Conservation (phyloP, 305 asterid genomes). For the Fraxinus dipetala region DNA sequence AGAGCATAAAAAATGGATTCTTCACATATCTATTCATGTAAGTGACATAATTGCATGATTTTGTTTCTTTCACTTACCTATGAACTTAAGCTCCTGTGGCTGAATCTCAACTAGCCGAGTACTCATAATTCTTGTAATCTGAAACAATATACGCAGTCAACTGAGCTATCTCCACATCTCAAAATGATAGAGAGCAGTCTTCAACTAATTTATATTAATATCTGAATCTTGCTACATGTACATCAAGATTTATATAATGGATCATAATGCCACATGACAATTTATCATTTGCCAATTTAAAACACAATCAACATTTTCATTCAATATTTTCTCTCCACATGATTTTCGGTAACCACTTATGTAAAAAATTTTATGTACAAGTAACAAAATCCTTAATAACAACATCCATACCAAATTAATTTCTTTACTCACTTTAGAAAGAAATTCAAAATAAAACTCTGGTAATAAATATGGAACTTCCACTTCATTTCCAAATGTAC, state of each 20-base stretch:
- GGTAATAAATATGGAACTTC: not conserved
- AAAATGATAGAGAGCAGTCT: not conserved
- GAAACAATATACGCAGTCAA: slow-evolving; percentile 18
- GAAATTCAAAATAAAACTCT: not conserved
- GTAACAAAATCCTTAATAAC: not conserved
- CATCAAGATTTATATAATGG: too few species aligned
- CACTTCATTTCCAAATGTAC: not conserved
- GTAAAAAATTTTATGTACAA: too few species aligned
- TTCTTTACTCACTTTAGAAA: not conserved
- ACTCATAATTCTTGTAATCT: slow-evolving; percentile 44
- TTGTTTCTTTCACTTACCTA: slow-evolving; percentile 39
- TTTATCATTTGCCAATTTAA: too few species aligned
- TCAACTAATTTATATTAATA: not conserved
- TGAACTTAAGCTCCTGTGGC: slow-evolving; percentile 79
- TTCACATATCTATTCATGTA: not conserved
- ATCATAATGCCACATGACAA: not conserved
- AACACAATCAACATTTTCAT: too few species aligned
- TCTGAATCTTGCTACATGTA: not conserved
- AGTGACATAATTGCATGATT: not conserved
- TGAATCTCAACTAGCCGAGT: slow-evolving; percentile 59
- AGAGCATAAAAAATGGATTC: slow-evolving; percentile 7
- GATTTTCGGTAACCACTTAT: too few species aligned
- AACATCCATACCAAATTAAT: not conserved
- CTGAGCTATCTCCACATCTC: not conserved
- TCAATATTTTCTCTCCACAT: too few species aligned